A percentile compares a stretch with the other conserved stretches of the same genome.
Evolutionary conservation across 2,329 filamentous ascomycete genomes (phyloP).

Genomic region (Trichoderma arundinaceum): DNA sequence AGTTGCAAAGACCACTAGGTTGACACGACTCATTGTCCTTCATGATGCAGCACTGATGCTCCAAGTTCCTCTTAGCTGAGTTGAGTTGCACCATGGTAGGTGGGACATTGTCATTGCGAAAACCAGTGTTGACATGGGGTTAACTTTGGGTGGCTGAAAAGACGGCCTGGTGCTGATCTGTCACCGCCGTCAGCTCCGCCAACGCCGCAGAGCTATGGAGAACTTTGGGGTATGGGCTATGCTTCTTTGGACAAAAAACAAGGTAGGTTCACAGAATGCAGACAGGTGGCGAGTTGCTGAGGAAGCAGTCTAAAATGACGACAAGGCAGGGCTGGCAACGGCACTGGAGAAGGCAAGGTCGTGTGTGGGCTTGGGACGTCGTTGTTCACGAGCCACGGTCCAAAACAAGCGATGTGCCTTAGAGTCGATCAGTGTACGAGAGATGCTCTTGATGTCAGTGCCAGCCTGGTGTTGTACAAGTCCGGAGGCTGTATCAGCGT

Average conservation of each 20-base stretch:
- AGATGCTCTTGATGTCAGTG: no score
- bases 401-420: no score
- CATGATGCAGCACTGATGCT: conserved; percentile 7
- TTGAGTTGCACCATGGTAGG: background rate
- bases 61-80: background rate
- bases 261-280: background rate
- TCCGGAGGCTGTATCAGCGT: conserved; percentile 1
- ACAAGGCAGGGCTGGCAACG: background rate
- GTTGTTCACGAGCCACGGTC: no score
- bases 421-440: no score
- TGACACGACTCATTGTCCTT: background rate
- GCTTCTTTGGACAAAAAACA: conserved; percentile 15
- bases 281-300: background rate
- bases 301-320: background rate
- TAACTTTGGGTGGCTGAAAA: conserved; percentile 28
- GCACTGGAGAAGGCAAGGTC: no score
- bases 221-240: conserved; percentile 18
- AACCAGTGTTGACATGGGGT: conserved; percentile 10
- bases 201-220: conserved; percentile 11
- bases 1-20: background rate
- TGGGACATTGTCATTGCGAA: conserved; percentile 11
- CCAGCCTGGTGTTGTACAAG: conserved; percentile 7
- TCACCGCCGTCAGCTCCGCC: conserved; percentile 29
- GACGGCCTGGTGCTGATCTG: conserved; percentile 29
- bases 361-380: no score